These are phyloP conservation scores for Albophoma yamanashiensis DNA, from an alignment of 2,329 filamentous ascomycete species.

Conservation along the genomic window DNA sequence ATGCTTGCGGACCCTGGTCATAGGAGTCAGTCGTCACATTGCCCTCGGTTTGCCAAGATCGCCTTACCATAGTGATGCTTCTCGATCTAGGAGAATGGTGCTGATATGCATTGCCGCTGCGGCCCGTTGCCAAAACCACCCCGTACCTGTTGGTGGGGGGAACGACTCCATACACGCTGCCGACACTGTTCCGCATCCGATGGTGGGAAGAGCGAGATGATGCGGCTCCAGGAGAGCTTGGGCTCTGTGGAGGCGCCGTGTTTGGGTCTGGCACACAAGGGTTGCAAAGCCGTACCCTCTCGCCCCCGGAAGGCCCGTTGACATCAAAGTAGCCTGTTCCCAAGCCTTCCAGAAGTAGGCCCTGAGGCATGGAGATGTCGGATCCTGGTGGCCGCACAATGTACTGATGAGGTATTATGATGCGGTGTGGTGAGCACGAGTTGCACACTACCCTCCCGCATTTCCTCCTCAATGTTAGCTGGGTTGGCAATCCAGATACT, in stretches of 20 bases:
- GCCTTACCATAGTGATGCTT: slow-evolving; percentile 40
- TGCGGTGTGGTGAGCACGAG: slow-evolving; percentile 83
- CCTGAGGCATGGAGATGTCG: slow-evolving; percentile 25
- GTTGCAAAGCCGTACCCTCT: slow-evolving; percentile 49
- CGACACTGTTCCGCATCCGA: slow-evolving; percentile 34
- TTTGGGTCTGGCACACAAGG: slow-evolving; percentile 53
- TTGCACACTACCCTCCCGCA: slow-evolving; percentile 89
- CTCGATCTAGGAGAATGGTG: slow-evolving; percentile 22
- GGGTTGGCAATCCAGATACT: neutral
- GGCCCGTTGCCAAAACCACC: slow-evolving; percentile 22
- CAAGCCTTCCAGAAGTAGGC: slow-evolving; percentile 26
- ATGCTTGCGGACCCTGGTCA: slow-evolving; percentile 1
- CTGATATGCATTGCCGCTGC: slow-evolving; percentile 23
- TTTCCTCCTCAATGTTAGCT: slow-evolving; percentile 45
- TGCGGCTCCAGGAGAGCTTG: slow-evolving; percentile 18
- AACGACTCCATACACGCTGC: slow-evolving; percentile 18
- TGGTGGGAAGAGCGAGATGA: slow-evolving; percentile 27
- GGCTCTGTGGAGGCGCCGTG: slow-evolving; percentile 40
- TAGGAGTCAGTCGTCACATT: neutral
- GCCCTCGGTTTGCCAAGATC: neutral
- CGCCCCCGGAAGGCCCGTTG: slow-evolving; percentile 39
- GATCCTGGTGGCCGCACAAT: slow-evolving; percentile 67
- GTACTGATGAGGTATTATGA: slow-evolving; percentile 87
- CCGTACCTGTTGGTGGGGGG: slow-evolving; percentile 21
- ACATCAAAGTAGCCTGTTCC: slow-evolving; percentile 29